phyloP scores from a whole-genome alignment of 164 flowering plant genomes.

The Kingdonia uniflora region DNA sequence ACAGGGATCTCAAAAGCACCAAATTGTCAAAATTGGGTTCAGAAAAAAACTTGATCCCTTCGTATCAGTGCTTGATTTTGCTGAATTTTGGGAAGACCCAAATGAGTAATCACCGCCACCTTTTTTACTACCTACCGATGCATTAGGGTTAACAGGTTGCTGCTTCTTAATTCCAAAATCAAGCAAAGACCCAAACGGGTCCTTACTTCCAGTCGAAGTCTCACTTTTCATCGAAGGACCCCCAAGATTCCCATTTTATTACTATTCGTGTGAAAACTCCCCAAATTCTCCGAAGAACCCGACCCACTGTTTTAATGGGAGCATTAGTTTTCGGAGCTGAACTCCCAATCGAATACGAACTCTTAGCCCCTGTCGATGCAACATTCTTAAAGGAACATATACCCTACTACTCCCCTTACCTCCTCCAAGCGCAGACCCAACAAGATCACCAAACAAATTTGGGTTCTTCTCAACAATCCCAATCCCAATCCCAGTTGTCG shows the following conservation, averaged over 20 bases:
- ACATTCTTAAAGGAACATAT: slow-evolving; percentile 63
- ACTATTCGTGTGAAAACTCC: slow-evolving; percentile 22
- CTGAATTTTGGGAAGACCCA: slow-evolving; percentile 28
- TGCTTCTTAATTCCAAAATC: slow-evolving; percentile 38
- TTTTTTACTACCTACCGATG: slow-evolving; percentile 1
- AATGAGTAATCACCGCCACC: slow-evolving; percentile 17
- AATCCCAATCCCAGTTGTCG: slow-evolving; percentile 5
- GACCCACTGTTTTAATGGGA: slow-evolving; percentile 14
- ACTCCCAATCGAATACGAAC: too few species aligned
- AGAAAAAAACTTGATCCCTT: slow-evolving; percentile 14
- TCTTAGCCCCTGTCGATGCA: slow-evolving; percentile 16
- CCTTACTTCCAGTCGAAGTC: slow-evolving; percentile 30
- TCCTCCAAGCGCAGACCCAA: slow-evolving; percentile 58
- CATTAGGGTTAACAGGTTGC: slow-evolving; percentile 21
- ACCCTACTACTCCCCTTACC: slow-evolving; percentile 38
- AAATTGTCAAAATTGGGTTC: background rate
- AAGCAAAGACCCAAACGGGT: slow-evolving; percentile 66
- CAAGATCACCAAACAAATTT: slow-evolving; percentile 77
- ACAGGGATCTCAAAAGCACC: background rate
- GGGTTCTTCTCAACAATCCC: slow-evolving; percentile 60
- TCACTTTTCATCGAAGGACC: slow-evolving; percentile 42
- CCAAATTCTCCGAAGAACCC: too few species aligned
- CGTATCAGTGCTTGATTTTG: slow-evolving; percentile 18
- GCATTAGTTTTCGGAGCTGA: slow-evolving; percentile 45
- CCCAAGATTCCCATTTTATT: slow-evolving; percentile 20